Evolutionary conservation across 352 stramenopile species (phyloP), one percentile per base, ranked within the genome.

Genomic region (Phytophthora crassamura): DNA sequence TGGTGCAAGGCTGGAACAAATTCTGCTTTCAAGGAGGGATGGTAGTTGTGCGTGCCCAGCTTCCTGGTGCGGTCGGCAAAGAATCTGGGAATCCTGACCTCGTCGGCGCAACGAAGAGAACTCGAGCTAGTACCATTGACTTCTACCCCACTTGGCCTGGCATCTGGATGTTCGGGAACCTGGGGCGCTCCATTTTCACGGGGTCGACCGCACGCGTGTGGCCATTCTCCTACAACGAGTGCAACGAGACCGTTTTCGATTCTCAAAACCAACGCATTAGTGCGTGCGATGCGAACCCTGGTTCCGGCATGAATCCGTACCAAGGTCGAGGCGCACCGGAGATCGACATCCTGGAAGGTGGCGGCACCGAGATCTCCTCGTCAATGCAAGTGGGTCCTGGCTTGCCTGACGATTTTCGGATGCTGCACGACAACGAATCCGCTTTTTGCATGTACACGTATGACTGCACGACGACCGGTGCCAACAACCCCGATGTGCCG

Each of bases 151-250:
- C 40, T 11, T 61, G 51, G 51, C 51, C 51, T 32, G 51, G 51
- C 10, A 59, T 59, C 28, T 59, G 39, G 51, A 50, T 59, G 53
- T 52, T 61, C 20, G 96, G 96, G 5, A 98, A 98, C 78, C 73
- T 99, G 5, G 95, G 93, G 7, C 67, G 95, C 33, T 88, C 94
- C 1, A 98, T 97, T 11, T 99, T 98, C 70, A 94, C 91, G 46
- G 86, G 78, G 0, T 97, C 85, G 0, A 98, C 92, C 30, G 93
- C 95, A n/a, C n/a, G n/a, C n/a, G n/a, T n/a, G n/a, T n/a, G n/a
- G 96, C 97, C 96, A 2, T 99, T 93, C 78, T 97, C 84, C 41
- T 98, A 97, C 68, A 76, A 98, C 62, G 79, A 79, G 36, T 99
- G 97, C 63, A 85, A 98, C 65, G 63, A 77, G 1, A 61, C 61